A percentile compares a stretch with the other conserved stretches of the same genome.
Evolutionary conservation across 108 stramenopile genomes (phyloP).

Genomic region (Fragilariopsis cylindrus): DNA sequence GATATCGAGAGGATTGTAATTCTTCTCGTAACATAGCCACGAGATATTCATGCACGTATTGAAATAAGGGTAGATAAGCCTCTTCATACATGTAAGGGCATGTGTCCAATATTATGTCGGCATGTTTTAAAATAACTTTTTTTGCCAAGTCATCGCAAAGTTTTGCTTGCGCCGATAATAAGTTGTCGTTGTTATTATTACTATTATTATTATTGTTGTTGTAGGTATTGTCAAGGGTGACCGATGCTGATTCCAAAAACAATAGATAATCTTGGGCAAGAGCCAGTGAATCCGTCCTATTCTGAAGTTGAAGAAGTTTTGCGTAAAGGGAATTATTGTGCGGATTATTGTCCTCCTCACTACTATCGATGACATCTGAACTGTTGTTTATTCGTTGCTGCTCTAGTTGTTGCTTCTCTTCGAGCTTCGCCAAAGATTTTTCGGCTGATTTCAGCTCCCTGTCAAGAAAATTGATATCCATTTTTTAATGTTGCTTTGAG

Average conservation of each 20-base stretch:
- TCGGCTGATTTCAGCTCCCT: conserved; percentile 13
- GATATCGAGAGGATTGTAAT: conserved; percentile 20
- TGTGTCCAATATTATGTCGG: not conserved
- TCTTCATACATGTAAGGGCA: conserved; percentile 19
- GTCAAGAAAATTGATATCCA: conserved; percentile 13
- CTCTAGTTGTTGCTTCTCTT: conserved; percentile 15
- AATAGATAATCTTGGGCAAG: conserved; percentile 16
- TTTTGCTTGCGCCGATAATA: conserved; percentile 12
- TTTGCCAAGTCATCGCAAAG: conserved; percentile 21
- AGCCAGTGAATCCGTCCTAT: conserved; percentile 10
- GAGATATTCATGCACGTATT: conserved; percentile 17
- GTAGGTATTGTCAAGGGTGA: not conserved
- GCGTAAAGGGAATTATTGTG: not conserved
- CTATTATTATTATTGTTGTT: not conserved
- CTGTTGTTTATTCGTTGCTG: not conserved
- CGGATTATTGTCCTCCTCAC: not conserved
- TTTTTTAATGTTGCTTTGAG: not conserved
- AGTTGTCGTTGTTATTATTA: not conserved
- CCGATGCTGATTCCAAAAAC: conserved; percentile 18
- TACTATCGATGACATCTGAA: not conserved
- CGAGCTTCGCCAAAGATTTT: conserved; percentile 2
- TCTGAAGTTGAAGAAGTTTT: conserved; percentile 17
- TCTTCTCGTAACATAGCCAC: conserved; percentile 18
- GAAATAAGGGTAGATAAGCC: conserved; percentile 28
- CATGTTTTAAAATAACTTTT: conserved; percentile 17